Evolutionary conservation across 2,329 filamentous ascomycete genomes (phyloP).

Genomic region (Cytospora leucostoma): DNA sequence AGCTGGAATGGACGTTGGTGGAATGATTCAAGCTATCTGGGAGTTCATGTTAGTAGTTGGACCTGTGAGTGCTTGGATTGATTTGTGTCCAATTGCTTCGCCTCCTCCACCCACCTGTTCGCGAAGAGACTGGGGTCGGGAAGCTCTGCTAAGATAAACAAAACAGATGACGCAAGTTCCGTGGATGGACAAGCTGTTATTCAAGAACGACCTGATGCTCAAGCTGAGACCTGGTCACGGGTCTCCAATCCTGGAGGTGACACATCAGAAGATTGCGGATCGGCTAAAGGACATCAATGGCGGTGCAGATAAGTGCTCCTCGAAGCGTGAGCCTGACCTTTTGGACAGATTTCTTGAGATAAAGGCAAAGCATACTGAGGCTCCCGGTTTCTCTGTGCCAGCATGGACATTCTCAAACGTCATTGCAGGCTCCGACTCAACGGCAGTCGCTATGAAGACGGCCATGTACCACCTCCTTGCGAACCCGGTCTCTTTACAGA

Average conservation of each 20-base stretch:
- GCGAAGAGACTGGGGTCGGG: neutral
- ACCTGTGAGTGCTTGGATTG: neutral
- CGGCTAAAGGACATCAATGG: neutral
- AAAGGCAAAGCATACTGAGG: neutral
- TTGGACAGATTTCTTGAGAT: neutral
- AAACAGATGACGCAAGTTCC: conserved; percentile 4
- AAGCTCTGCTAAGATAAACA: neutral
- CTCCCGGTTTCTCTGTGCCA: neutral
- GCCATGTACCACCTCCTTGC: conserved; percentile 65
- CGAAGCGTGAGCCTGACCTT: neutral
- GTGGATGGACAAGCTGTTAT: neutral
- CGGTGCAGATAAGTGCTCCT: neutral
- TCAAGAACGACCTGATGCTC: neutral
- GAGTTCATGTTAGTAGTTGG: neutral
- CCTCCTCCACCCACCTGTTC: neutral
- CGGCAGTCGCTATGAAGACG: conserved; percentile 60
- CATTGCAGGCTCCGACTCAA: conserved; percentile 61
- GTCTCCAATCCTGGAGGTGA: conserved; percentile 1
- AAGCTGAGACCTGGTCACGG: neutral
- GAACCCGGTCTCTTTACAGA: conserved; percentile 49
- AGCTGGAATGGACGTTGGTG: neutral
- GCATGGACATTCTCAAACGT: conserved; percentile 29
- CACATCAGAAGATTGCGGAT: neutral
- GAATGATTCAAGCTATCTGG: neutral
- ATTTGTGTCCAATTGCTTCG: neutral